Conservation (phyloP, 176 grass and related monocot genomes). For the Oryza australiensis region DNA sequence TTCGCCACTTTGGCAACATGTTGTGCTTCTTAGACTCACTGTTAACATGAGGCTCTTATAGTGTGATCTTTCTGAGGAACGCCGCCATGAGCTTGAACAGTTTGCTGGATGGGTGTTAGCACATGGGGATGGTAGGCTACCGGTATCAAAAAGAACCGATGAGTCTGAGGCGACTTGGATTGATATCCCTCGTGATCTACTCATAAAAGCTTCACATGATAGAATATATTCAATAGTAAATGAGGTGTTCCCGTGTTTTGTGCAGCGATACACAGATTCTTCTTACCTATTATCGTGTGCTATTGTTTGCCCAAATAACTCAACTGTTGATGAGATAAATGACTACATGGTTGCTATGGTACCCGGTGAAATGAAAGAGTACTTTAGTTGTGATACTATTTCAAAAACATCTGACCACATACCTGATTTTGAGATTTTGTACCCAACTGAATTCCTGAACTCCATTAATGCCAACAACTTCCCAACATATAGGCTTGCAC, state of each 20-base stretch:
- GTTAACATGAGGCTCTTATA: background rate
- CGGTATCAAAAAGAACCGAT: background rate
- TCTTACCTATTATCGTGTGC: background rate
- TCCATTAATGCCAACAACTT: background rate
- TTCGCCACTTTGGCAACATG: background rate
- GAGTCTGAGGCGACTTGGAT: background rate
- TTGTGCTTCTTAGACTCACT: background rate
- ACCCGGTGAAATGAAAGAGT: background rate
- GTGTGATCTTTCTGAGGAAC: too few species aligned
- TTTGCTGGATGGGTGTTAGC: background rate
- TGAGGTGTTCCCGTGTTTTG: background rate
- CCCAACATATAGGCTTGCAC: background rate
- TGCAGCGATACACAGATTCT: background rate
- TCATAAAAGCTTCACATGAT: background rate
- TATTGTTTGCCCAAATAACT: background rate
- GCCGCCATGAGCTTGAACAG: background rate
- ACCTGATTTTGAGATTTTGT: too few species aligned
- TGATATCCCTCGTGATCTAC: background rate
- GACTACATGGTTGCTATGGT: background rate
- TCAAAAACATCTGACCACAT: too few species aligned
- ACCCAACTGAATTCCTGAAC: too few species aligned
- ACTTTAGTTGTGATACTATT: too few species aligned
- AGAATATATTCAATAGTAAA: background rate
- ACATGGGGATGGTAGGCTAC: background rate
- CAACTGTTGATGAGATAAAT: background rate